These are phyloP conservation scores for Pseudozyma pruni DNA, from an alignment of 1,284 basidiomycete genomes.

Conservation along the genomic window DNA sequence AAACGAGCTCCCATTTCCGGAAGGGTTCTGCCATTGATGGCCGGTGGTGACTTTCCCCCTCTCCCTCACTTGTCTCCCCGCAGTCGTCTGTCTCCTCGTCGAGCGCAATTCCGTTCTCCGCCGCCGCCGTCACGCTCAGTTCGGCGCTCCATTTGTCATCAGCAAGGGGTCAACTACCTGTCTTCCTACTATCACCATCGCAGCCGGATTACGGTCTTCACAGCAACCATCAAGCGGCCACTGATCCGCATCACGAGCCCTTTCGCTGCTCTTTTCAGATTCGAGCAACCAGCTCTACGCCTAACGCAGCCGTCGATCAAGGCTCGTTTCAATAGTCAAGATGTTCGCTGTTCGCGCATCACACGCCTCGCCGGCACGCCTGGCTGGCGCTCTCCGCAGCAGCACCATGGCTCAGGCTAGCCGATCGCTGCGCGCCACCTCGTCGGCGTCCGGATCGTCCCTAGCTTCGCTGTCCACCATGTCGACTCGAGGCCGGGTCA, in stretches of 20 bases:
- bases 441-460: constrained; percentile 15
- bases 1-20: constrained; percentile 27
- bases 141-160: too few relatives aligned
- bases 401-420: constrained; percentile 12
- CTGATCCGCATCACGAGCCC: neutral
- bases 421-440: constrained; percentile 26
- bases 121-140: too few relatives aligned
- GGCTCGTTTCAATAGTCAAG: too few relatives aligned
- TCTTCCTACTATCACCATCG: neutral
- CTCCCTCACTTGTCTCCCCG: neutral
- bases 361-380: constrained; percentile 37
- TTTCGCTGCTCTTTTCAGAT: neutral
- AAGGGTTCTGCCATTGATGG: neutral
- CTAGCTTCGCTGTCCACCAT: constrained; percentile 24
- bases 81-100: neutral
- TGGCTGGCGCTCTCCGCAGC: constrained; percentile 29
- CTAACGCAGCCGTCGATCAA: too few relatives aligned
- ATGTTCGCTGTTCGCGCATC: constrained; percentile 43
- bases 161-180: too few relatives aligned
- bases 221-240: too few relatives aligned
- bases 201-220: neutral
- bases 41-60: constrained; percentile 6
- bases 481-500: constrained; percentile 19
- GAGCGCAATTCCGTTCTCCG: constrained; percentile 1
- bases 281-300: too few relatives aligned